Evolutionary conservation across 2,329 filamentous ascomycete genomes (phyloP).

Genomic region (Berkeleyomyces rouxiae): DNA sequence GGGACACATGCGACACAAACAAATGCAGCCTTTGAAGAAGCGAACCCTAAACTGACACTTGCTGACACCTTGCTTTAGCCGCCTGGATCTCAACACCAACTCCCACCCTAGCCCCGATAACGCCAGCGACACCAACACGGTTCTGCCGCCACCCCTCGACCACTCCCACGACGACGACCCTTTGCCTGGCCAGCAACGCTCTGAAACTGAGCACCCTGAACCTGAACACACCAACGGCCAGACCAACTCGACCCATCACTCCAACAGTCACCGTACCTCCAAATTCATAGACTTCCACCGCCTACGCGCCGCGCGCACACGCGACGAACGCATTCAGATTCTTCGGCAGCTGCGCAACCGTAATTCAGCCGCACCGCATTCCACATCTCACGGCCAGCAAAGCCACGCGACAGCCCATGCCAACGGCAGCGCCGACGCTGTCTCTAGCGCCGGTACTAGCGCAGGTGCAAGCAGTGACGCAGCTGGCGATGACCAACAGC

Average conservation of each 20-base stretch:
- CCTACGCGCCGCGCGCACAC: slow-evolving; percentile 36
- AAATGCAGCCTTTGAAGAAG: neutral
- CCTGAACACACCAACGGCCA: neutral
- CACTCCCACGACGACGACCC: slow-evolving; percentile 21
- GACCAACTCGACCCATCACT: neutral
- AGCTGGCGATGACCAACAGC: slow-evolving; percentile 19
- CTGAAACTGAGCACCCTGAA: slow-evolving; percentile 12
- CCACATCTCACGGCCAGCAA: neutral
- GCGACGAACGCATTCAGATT: slow-evolving; percentile 45
- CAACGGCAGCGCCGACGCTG: neutral
- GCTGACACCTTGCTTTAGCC: slow-evolving; percentile 22
- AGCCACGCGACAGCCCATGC: neutral
- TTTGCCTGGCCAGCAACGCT: slow-evolving; percentile 21
- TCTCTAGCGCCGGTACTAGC: neutral
- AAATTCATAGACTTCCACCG: slow-evolving; percentile 40
- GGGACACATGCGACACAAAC: neutral
- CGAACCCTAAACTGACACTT: neutral
- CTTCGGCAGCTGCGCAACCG: slow-evolving; percentile 28
- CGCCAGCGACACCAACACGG: neutral
- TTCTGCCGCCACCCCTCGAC: slow-evolving; percentile 28
- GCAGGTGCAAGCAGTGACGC: slow-evolving; percentile 5
- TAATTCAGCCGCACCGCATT: neutral
- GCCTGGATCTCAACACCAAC: slow-evolving; percentile 31
- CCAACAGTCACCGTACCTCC: slow-evolving; percentile 23
- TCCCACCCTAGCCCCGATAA: slow-evolving; percentile 15